These are phyloP conservation scores for Penicillium glabrum DNA, from an alignment of 2,329 filamentous ascomycete species.

Conservation along the genomic window DNA sequence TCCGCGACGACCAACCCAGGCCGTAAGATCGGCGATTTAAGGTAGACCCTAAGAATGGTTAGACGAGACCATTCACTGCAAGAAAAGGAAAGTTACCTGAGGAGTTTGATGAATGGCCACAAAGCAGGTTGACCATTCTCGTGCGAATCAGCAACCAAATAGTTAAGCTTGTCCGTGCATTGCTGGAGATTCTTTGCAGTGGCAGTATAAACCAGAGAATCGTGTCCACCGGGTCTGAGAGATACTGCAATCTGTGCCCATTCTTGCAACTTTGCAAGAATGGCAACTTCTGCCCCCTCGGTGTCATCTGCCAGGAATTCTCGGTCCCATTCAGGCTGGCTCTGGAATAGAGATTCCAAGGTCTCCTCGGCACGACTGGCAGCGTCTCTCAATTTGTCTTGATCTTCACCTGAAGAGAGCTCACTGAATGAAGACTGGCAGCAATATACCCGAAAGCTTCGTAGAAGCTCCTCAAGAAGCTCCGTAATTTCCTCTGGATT, in stretches of 20 bases:
- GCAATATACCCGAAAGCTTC: conserved; percentile 5
- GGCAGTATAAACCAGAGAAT: background rate
- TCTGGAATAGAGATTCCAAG: conserved; percentile 16
- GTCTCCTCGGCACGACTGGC: conserved; percentile 13
- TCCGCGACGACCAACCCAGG: conserved; percentile 24
- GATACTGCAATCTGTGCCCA: background rate
- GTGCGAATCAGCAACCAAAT: conserved; percentile 8
- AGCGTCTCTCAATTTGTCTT: background rate
- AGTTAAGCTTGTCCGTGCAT: conserved; percentile 16
- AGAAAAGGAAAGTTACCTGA: conserved; percentile 11
- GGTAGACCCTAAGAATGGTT: conserved; percentile 18
- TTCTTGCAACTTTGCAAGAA: background rate
- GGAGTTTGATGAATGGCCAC: conserved; percentile 25
- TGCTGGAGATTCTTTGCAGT: conserved; percentile 5
- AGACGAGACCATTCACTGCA: background rate
- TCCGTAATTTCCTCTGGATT: conserved; percentile 11
- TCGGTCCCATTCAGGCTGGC: conserved; percentile 3
- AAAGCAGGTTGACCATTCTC: conserved; percentile 3
- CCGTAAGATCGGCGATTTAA: conserved; percentile 15
- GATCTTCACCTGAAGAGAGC: conserved; percentile 5
- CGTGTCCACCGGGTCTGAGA: background rate
- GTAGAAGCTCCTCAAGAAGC: conserved; percentile 15
- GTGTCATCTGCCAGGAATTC: conserved; percentile 14
- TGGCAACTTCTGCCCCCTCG: background rate
- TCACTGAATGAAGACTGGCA: background rate